phyloP scores from a whole-genome alignment of 805 yeast genomes.

The Yueomyces sinensis region DNA sequence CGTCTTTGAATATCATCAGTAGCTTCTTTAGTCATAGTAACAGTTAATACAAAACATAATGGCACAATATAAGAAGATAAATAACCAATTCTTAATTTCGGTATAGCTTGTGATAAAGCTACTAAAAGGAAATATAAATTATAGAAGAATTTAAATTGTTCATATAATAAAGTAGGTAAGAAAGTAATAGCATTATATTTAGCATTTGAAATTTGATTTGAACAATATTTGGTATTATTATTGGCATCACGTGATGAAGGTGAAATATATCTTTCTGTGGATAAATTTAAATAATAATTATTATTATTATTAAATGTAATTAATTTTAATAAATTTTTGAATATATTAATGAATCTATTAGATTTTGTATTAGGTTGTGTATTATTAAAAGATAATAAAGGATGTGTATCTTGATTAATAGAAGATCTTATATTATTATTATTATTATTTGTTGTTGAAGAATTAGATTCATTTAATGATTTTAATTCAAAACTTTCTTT shows the following conservation, averaged over 20 bases:
- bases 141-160: conserved; percentile 94
- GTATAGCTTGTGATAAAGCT: conserved; percentile 86
- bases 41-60: conserved; percentile 77
- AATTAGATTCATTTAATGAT: conserved; percentile 7
- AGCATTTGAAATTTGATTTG: conserved; percentile 86
- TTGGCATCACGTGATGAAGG: too few relatives aligned
- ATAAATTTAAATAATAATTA: too few relatives aligned
- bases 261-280: too few relatives aligned
- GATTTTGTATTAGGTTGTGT: too few relatives aligned
- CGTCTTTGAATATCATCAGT: conserved; percentile 86
- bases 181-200: conserved; percentile 83
- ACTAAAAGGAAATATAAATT: conserved; percentile 84
- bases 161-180: conserved; percentile 78
- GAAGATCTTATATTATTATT: neutral
- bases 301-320: conserved; percentile 1
- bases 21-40: conserved; percentile 94
- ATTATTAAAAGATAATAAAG: neutral
- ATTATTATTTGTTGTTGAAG: too few relatives aligned
- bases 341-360: too few relatives aligned
- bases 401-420: neutral
- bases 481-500: conserved; percentile 15
- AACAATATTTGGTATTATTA: conserved; percentile 25
- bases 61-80: conserved; percentile 89
- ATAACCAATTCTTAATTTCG: conserved; percentile 85
- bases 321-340: conserved; percentile 26